Base-by-base conservation (phyloP, 441 rosid species). In the Macaranga tanarius region DNA sequence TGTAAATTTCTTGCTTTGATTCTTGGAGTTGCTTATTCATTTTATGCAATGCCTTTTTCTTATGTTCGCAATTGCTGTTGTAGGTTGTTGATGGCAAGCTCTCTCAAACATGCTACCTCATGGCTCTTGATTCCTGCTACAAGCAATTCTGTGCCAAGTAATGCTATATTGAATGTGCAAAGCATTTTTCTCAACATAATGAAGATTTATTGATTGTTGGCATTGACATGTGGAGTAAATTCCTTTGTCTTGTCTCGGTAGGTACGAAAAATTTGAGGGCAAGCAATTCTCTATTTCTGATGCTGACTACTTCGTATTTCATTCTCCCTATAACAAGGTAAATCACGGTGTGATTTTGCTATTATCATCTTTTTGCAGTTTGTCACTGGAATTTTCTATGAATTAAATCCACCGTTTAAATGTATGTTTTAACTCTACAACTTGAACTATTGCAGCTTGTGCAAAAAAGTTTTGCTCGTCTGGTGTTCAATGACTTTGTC, bases 41-140 rank as follows among this genome's bases (percentile, higher is more conserved):
- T 65, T 20, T 67, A 16, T 55, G 13, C 19, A 22, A 20, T 12
- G 50, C 48, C 22, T 48, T 68, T 55, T 69, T 56, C 64, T 44
- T 9, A 54, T 65, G 52, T 22, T 20, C 71, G 47, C 12, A 66
- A 73, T 69, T 73, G 26, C 69, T 47, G 59, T 75, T 79, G 82
- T 75, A 96, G 99, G 99, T 96, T 68, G 99, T 95, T 81, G 98
- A 96, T 83, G 99, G 99, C 50, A 96, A 93, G 86, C 94, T 96
- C 75, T 93, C 98, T 28, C 99, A 96, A 85, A 93, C 99, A 20
- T 96, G 98, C 86, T 96, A 96, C 83, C 94, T 96, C 65, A 87
- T 90, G 97, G 98, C 99, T 76, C 87, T 96, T 71, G 99, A 96
- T 82, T 70, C 93, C 69, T 96, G 99, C 85, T 96, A 96, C 79